Conservation (phyloP, 2,329 filamentous ascomycete genomes). For the Colletotrichum spinosum region DNA sequence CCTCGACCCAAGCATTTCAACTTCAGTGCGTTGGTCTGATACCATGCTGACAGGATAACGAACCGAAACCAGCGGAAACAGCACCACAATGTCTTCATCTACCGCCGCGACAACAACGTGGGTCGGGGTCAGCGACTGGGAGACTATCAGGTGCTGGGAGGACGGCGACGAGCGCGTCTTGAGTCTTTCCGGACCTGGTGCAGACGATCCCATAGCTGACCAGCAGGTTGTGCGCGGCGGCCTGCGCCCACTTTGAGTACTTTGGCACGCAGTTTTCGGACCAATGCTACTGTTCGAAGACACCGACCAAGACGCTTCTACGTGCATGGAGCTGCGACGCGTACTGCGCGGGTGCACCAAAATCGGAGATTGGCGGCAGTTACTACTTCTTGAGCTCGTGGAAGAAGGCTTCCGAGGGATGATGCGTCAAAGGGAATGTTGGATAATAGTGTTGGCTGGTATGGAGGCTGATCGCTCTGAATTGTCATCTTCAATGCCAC, state of each 20-base stretch:
- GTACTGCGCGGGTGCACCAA: conserved; percentile 25
- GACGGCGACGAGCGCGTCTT: conserved; percentile 27
- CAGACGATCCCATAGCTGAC: conserved; percentile 2
- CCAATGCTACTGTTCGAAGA: conserved; percentile 24
- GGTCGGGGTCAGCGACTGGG: conserved; percentile 18
- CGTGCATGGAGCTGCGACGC: conserved; percentile 29
- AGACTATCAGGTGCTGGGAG: conserved; percentile 19
- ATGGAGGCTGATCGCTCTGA: no score
- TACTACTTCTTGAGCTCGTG: conserved; percentile 28
- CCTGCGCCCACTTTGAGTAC: conserved; percentile 7
- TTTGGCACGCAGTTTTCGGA: conserved; percentile 25
- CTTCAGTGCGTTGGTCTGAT: no score
- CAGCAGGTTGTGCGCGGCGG: conserved; percentile 12
- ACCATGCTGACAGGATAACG: conserved; percentile 2
- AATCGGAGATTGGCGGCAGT: conserved; percentile 24
- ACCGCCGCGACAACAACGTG: conserved; percentile 21
- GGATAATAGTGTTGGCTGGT: no score
- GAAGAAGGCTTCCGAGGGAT: conserved; percentile 1
- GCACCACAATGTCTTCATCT: conserved; percentile 1
- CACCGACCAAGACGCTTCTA: conserved; percentile 4
- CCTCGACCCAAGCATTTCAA: no score
- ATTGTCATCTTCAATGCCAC: no score
- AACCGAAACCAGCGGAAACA: background rate
- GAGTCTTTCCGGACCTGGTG: conserved; percentile 14
- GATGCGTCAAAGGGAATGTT: no score